Conservation (phyloP, 495 filamentous ascomycete species). For the Amorphotheca resinae region DNA sequence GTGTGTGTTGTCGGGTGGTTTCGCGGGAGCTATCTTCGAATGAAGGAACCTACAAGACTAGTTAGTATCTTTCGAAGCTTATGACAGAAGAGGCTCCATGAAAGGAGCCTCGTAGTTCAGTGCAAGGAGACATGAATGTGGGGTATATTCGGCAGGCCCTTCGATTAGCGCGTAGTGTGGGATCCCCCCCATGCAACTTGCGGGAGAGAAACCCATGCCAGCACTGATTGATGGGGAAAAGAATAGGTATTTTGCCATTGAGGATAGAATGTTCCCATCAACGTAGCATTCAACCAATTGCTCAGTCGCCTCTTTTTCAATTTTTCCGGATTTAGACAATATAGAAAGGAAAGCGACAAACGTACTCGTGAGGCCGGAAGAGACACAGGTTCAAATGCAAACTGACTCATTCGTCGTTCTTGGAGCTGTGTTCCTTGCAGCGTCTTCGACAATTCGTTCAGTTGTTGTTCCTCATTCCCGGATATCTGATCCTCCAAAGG, state of each 20-base stretch:
- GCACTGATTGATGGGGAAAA: too few species aligned
- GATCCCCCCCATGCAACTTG: too few species aligned
- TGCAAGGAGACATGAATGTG: too few species aligned
- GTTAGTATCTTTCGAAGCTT: too few species aligned
- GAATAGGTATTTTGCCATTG: too few species aligned
- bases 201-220: too few species aligned
- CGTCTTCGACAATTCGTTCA: constrained; percentile 58
- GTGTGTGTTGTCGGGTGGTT: constrained; percentile 19
- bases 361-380: constrained; percentile 76
- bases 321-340: not conserved
- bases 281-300: not conserved
- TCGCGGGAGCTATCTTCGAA: constrained; percentile 24
- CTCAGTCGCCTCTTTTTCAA: not conserved
- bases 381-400: constrained; percentile 76
- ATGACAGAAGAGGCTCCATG: too few species aligned
- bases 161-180: too few species aligned
- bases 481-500: constrained; percentile 2
- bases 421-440: constrained; percentile 66
- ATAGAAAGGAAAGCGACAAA: constrained; percentile 9
- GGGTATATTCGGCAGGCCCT: too few species aligned
- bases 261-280: too few species aligned
- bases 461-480: constrained; percentile 27
- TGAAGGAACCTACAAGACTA: constrained; percentile 21
- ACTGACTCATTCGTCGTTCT: constrained; percentile 69
- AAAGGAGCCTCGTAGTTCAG: too few species aligned